phyloP scores from a whole-genome alignment of 2,329 filamentous ascomycete genomes.

The Chaetomium globosum region DNA sequence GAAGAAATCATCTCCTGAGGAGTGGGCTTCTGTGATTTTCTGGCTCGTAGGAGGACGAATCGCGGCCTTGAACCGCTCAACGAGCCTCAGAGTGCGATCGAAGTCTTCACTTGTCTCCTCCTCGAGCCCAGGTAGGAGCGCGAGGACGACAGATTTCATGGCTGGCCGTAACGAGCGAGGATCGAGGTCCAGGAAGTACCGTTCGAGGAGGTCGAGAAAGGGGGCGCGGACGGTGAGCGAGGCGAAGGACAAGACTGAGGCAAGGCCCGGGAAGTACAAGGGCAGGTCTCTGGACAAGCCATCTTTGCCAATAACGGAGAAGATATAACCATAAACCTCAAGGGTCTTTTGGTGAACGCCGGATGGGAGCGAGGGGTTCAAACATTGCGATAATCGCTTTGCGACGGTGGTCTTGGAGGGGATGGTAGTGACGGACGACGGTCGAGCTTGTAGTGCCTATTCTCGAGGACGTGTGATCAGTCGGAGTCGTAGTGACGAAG shows the following conservation, averaged over 20 bases:
- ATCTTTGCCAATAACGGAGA: constrained; percentile 79
- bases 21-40: constrained; percentile 56
- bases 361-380: constrained; percentile 89
- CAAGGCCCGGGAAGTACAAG: constrained; percentile 86
- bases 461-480: constrained; percentile 12
- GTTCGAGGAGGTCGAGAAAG: constrained; percentile 82
- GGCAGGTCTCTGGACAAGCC: constrained; percentile 79
- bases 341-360: constrained; percentile 97
- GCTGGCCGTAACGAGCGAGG: constrained; percentile 76
- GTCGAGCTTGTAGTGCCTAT: constrained; percentile 88
- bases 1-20: constrained; percentile 79
- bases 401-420: constrained; percentile 82
- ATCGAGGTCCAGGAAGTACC: constrained; percentile 73
- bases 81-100: constrained; percentile 76
- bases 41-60: constrained; percentile 60
- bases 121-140: constrained; percentile 87
- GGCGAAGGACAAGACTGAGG: constrained; percentile 88
- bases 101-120: constrained; percentile 98
- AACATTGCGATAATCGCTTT: constrained; percentile 89
- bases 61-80: constrained; percentile 74
- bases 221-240: constrained; percentile 86
- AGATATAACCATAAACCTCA: constrained; percentile 90
- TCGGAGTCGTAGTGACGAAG: constrained; percentile 1
- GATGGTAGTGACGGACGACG: constrained; percentile 69
- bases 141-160: constrained; percentile 84